These are phyloP conservation scores for Scheffersomyces insectosa DNA, from an alignment of 1,139 yeast species.

Conservation along the genomic window DNA sequence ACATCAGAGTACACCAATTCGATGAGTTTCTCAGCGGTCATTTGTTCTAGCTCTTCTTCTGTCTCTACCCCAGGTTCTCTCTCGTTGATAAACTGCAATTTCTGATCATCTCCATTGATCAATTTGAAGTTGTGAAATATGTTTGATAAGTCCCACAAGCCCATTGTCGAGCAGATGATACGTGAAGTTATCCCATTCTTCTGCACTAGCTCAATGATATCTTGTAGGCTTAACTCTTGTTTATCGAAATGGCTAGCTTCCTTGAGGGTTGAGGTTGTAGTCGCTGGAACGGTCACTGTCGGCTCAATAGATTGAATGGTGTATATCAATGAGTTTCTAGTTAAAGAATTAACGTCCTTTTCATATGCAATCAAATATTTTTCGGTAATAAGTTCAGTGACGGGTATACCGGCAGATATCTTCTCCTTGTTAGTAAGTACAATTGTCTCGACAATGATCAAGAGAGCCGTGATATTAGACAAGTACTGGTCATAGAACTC, in stretches of 20 bases:
- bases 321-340: conserved; percentile 16
- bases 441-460: conserved; percentile 18
- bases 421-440: conserved; percentile 1
- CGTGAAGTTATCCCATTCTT: conserved; percentile 26
- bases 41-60: background rate
- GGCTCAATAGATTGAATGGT: conserved; percentile 22
- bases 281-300: conserved; percentile 4
- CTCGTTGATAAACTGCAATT: background rate
- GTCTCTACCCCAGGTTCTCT: background rate
- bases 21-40: background rate
- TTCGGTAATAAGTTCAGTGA: conserved; percentile 2
- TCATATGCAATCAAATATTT: conserved; percentile 8
- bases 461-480: conserved; percentile 22
- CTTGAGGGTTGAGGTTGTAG: background rate
- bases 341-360: conserved; percentile 6
- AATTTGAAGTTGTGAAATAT: conserved; percentile 17
- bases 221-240: conserved; percentile 10
- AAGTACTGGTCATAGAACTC: conserved; percentile 11
- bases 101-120: conserved; percentile 6
- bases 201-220: conserved; percentile 16
- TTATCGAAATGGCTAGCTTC: background rate
- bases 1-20: conserved; percentile 4
- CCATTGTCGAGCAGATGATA: conserved; percentile 31
- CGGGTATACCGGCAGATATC: conserved; percentile 6
- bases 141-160: conserved; percentile 35